Evolutionary conservation across 2,329 filamentous ascomycete genomes (phyloP).

Genomic region (Penicillium oxalicum): DNA sequence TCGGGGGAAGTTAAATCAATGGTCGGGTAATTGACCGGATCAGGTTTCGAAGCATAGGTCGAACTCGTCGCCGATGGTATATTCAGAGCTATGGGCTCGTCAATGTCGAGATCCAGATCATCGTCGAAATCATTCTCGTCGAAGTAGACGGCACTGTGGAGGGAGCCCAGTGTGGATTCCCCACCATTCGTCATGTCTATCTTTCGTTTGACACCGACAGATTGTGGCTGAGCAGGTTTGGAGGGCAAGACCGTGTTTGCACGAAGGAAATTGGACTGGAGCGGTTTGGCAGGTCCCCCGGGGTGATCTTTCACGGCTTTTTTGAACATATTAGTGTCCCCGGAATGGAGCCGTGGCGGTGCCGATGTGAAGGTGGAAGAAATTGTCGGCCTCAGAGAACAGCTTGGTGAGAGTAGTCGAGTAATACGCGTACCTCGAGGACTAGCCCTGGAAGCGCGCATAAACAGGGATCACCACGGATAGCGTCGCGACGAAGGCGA

Average conservation of each 20-base stretch:
- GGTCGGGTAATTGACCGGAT: constrained; percentile 16
- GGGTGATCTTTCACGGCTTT: constrained; percentile 38
- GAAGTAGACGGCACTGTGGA: constrained; percentile 54
- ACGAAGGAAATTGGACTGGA: constrained; percentile 28
- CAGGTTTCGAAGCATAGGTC: constrained; percentile 4
- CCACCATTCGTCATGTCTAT: constrained; percentile 29
- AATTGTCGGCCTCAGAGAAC: constrained; percentile 15
- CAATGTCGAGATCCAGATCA: constrained; percentile 64
- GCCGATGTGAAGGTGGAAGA: constrained; percentile 24
- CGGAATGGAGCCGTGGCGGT: constrained; percentile 14
- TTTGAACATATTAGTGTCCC: constrained; percentile 33
- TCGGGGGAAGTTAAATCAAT: constrained; percentile 9
- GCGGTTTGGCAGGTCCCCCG: constrained; percentile 25
- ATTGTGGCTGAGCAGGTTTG: constrained; percentile 19
- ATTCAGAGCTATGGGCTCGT: constrained; percentile 26
- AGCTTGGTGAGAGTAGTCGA: constrained; percentile 19
- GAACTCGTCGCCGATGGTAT: constrained; percentile 13
- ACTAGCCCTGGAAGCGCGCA: constrained; percentile 22
- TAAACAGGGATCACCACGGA: constrained; percentile 13
- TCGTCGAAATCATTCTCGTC: constrained; percentile 82
- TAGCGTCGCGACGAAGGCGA: background rate
- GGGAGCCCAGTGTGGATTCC: constrained; percentile 34
- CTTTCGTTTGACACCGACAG: constrained; percentile 35
- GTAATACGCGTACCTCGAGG: constrained; percentile 15
- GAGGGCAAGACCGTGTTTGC: constrained; percentile 21